Conservation (phyloP, 495 filamentous ascomycete genomes). For the Articulospora tetracladia region DNA sequence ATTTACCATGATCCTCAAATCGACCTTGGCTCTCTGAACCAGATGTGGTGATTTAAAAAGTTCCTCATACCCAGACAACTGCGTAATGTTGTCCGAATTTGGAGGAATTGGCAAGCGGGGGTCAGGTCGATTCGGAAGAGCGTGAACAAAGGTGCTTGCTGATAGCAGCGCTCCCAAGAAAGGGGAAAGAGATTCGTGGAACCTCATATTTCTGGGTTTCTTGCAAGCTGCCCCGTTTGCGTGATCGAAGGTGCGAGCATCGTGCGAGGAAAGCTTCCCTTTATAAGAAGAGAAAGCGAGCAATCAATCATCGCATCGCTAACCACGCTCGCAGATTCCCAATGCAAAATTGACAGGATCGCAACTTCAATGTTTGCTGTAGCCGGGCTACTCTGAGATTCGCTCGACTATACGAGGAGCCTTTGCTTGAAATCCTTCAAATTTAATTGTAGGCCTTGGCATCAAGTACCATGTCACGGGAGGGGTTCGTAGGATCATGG, state of each 20-base stretch:
- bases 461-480: neutral
- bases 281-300: neutral
- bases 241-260: neutral
- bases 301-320: neutral
- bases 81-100: neutral
- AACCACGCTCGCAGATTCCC: neutral
- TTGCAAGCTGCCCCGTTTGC: neutral
- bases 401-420: neutral
- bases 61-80: neutral
- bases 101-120: neutral
- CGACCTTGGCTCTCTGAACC: neutral
- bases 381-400: neutral
- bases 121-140: neutral
- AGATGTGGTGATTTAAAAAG: neutral
- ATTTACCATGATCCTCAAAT: constrained; percentile 42
- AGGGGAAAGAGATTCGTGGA: neutral
- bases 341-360: neutral
- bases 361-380: neutral
- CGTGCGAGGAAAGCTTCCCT: neutral
- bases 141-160: neutral
- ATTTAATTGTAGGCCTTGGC: neutral
- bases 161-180: neutral
- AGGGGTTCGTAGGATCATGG: neutral
- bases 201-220: neutral
- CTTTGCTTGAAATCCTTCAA: neutral